phyloP scores from a whole-genome alignment of 352 stramenopile species.

The Phytopythium litorale region DNA sequence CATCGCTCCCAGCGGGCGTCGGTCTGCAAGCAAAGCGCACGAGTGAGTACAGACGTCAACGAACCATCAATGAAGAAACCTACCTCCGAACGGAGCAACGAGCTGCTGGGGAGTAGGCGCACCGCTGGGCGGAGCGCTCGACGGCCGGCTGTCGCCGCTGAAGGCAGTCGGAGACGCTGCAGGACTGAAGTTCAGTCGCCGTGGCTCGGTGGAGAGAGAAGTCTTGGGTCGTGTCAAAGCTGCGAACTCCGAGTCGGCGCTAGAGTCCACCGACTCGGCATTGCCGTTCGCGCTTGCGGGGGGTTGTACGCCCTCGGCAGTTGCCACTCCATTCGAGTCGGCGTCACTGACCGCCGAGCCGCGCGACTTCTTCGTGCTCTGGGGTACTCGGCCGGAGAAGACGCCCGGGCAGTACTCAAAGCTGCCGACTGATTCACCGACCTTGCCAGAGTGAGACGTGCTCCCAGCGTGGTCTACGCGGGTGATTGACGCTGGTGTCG shows the following conservation, averaged over 20 bases:
- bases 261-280: constrained; percentile 49
- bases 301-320: background rate
- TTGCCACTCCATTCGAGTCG: constrained; percentile 17
- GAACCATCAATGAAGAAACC: constrained; percentile 12
- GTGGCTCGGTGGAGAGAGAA: constrained; percentile 6
- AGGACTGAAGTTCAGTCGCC: constrained; percentile 6
- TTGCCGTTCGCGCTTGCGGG: background rate
- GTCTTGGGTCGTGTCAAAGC: constrained; percentile 37
- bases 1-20: constrained; percentile 36
- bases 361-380: constrained; percentile 28
- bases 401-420: constrained; percentile 64
- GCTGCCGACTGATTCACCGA: background rate
- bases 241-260: constrained; percentile 25
- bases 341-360: background rate
- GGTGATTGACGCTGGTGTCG: background rate
- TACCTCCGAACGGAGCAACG: constrained; percentile 37
- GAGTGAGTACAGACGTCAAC: background rate
- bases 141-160: constrained; percentile 7
- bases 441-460: constrained; percentile 4
- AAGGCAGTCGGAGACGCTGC: constrained; percentile 1
- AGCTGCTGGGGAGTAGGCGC: constrained; percentile 15
- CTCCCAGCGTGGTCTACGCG: constrained; percentile 1
- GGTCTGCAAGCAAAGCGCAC: constrained; percentile 10
- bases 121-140: constrained; percentile 17
- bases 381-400: constrained; percentile 50